These are phyloP conservation scores for Arxiozyma slooffiae DNA, from an alignment of 1,139 yeast species.

Conservation along the genomic window DNA sequence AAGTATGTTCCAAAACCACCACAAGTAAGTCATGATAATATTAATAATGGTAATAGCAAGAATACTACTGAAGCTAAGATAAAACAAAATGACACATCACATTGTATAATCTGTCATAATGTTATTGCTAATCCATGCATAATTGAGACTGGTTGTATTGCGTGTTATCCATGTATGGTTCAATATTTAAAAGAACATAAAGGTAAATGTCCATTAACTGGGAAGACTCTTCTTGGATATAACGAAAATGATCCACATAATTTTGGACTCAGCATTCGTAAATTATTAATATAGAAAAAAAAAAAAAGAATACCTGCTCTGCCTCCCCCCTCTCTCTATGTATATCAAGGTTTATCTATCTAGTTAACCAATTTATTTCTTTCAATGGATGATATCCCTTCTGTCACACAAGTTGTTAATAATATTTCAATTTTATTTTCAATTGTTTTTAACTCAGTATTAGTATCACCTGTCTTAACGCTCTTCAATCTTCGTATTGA, in stretches of 20 bases:
- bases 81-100: constrained; percentile 11
- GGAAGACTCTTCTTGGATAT: constrained; percentile 63
- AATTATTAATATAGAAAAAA: constrained; percentile 50
- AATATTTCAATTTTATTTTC: constrained; percentile 22
- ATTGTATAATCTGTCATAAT: neutral
- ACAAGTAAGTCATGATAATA: neutral
- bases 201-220: constrained; percentile 86
- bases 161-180: constrained; percentile 86
- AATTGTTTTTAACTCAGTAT: constrained; percentile 17
- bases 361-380: neutral
- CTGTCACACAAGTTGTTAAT: constrained; percentile 21
- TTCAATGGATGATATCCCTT: constrained; percentile 21
- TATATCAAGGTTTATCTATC: neutral
- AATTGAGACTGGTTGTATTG: constrained; percentile 84
- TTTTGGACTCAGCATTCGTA: constrained; percentile 55
- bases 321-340: too few relatives aligned
- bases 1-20: constrained; percentile 43
- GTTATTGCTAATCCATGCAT: constrained; percentile 39
- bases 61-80: neutral
- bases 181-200: constrained; percentile 44
- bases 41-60: neutral
- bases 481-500: constrained; percentile 17
- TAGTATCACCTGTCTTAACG: constrained; percentile 19
- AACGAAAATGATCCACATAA: constrained; percentile 47
- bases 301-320: neutral